A percentile compares a stretch with the other conserved stretches of the same genome.
These are phyloP conservation scores for Patellaria atrata DNA, from an alignment of 495 filamentous ascomycete genomes.

Conservation along the genomic window DNA sequence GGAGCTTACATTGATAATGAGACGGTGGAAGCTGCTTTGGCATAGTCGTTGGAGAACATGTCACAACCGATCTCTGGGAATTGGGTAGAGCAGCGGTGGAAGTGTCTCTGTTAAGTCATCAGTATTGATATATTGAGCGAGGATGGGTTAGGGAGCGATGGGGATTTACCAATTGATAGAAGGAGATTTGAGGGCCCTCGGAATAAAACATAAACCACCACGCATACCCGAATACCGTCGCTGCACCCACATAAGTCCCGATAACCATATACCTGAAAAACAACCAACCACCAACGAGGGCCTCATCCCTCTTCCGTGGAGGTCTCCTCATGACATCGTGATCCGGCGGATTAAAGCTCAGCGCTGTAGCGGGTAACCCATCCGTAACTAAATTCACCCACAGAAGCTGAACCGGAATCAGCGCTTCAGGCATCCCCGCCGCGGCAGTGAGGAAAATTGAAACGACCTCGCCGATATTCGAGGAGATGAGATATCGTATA, in stretches of 20 bases:
- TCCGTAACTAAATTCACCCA: conserved; percentile 99
- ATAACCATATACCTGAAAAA: conserved; percentile 98
- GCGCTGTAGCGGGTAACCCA: conserved; percentile 86
- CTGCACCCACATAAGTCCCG: conserved; percentile 83
- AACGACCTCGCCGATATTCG: conserved; percentile 98
- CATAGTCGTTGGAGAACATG: conserved; percentile 84
- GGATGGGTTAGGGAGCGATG: not conserved
- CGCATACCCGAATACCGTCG: conserved; percentile 92
- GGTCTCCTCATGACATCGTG: conserved; percentile 92
- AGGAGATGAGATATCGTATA: conserved; percentile 97
- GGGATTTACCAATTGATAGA: conserved; percentile 62
- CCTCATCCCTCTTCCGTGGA: conserved; percentile 82
- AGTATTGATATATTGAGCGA: not conserved
- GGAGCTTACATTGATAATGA: conserved; percentile 55
- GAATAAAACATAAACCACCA: conserved; percentile 99
- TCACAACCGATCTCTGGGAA: conserved; percentile 88
- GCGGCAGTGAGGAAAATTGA: conserved; percentile 98
- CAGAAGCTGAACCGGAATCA: conserved; percentile 92
- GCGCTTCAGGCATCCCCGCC: conserved; percentile 91
- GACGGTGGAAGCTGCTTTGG: conserved; percentile 87
- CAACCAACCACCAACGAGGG: conserved; percentile 84
- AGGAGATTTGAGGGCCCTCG: conserved; percentile 81
- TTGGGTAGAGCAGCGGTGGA: conserved; percentile 75
- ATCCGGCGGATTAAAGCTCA: conserved; percentile 95
- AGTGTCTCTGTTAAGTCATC: conserved; percentile 46